Percentiles rank a stretch among this genome's conserved stretches.
phyloP scores from a whole-genome alignment of 192 early-diverging fungal genomes.

The Backusella luteola region DNA sequence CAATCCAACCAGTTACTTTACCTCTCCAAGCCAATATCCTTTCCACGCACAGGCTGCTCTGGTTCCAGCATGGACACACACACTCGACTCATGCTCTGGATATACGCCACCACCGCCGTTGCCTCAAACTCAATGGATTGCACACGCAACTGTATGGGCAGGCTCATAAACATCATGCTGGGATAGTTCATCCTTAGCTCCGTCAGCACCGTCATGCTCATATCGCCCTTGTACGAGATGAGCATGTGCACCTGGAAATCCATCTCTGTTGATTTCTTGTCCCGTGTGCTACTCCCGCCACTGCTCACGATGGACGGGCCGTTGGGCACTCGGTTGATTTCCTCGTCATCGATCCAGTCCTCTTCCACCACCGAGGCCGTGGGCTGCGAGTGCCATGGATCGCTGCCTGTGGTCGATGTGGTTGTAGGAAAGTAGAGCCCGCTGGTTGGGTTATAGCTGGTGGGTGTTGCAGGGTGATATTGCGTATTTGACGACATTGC shows the following conservation, averaged over 20 bases:
- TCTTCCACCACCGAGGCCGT: background rate
- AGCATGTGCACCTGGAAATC: conserved; percentile 66
- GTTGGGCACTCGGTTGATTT: background rate
- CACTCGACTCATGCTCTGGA: conserved; percentile 53
- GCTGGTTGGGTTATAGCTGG: background rate
- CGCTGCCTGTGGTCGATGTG: background rate
- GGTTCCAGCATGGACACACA: conserved; percentile 74
- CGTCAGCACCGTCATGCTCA: conserved; percentile 66
- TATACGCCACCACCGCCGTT: conserved; percentile 63
- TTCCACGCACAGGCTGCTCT: conserved; percentile 43
- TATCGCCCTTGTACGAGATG: conserved; percentile 70
- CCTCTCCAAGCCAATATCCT: conserved; percentile 25
- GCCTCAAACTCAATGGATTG: conserved; percentile 73
- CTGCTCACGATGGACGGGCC: background rate
- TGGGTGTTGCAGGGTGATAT: background rate
- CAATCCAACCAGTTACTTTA: background rate
- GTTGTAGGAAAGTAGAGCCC: background rate
- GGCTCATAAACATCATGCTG: conserved; percentile 65
- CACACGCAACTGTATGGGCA: conserved; percentile 70
- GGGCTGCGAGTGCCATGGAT: background rate
- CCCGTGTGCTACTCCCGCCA: background rate
- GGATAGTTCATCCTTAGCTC: conserved; percentile 78
- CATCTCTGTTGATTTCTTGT: conserved; percentile 40
- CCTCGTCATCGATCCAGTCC: conserved; percentile 36
- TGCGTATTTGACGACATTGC: background rate